Percentiles rank a stretch among this genome's conserved stretches.
Conservation (phyloP, 441 rosid species). For the Eutrema salsugineum region DNA sequence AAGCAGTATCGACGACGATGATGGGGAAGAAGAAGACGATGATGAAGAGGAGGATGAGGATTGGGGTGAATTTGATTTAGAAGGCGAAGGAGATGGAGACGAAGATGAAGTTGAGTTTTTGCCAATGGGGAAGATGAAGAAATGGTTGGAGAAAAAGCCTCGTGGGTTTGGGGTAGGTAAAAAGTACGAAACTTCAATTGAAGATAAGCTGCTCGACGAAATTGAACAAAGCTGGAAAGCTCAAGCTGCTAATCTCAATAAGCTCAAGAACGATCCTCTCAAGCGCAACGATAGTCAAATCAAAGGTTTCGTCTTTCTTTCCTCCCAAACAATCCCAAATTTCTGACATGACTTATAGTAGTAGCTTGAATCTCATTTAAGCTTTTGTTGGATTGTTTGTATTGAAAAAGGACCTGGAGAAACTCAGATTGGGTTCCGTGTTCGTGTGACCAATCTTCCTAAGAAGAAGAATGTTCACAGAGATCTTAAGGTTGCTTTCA, state of each 20-base stretch:
- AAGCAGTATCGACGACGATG: slow-evolving; percentile 30
- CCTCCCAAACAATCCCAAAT: not conserved
- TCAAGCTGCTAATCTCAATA: slow-evolving; percentile 58
- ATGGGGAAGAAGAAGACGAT: slow-evolving; percentile 2
- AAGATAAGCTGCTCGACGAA: slow-evolving; percentile 80
- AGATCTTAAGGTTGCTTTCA: slow-evolving; percentile 69
- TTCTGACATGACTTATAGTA: not conserved
- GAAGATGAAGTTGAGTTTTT: slow-evolving; percentile 43
- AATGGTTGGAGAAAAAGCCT: slow-evolving; percentile 72
- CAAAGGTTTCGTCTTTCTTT: slow-evolving; percentile 39
- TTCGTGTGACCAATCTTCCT: slow-evolving; percentile 64
- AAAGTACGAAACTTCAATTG: slow-evolving; percentile 60
- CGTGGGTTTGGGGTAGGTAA: slow-evolving; percentile 77
- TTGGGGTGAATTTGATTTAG: slow-evolving; percentile 31
- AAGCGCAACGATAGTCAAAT: slow-evolving; percentile 23
- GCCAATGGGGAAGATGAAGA: slow-evolving; percentile 55
- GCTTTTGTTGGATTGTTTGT: not conserved
- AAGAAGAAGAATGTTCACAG: slow-evolving; percentile 88
- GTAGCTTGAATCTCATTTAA: not conserved
- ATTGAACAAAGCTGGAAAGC: slow-evolving; percentile 60
- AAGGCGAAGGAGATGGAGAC: slow-evolving; percentile 36
- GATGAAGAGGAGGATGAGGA: slow-evolving; percentile 25
- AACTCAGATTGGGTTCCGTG: slow-evolving; percentile 47
- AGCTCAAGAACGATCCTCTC: slow-evolving; percentile 53
- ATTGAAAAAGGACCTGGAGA: slow-evolving; percentile 39